These are phyloP conservation scores for Ceratonia siliqua DNA, from an alignment of 306 rosid genomes.

Conservation along the genomic window DNA sequence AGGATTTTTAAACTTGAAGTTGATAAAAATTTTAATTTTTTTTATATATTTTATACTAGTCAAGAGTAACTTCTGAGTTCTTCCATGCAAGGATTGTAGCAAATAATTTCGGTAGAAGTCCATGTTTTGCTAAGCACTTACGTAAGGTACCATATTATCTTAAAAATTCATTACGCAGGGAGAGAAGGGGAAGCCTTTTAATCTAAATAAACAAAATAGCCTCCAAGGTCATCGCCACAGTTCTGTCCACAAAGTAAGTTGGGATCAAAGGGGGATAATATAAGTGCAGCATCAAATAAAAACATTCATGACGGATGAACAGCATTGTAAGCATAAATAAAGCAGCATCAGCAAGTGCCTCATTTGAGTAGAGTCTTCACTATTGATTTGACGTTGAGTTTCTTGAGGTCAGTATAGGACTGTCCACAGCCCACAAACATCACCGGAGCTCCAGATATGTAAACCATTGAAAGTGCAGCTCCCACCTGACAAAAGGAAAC, in stretches of 20 bases:
- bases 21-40: no score
- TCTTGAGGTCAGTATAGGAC: constrained; percentile 94
- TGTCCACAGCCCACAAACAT: constrained; percentile 99
- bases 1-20: no score
- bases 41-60: no score
- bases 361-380: constrained; percentile 90
- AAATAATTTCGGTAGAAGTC: no score
- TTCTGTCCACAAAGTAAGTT: constrained; percentile 23
- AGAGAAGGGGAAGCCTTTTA: not conserved
- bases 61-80: no score
- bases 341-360: constrained; percentile 13
- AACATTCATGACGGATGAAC: constrained; percentile 30
- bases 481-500: constrained; percentile 67
- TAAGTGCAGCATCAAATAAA: constrained; percentile 34
- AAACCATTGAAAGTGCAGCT: constrained; percentile 98
- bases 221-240: constrained; percentile 39
- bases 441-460: constrained; percentile 94
- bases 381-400: constrained; percentile 90
- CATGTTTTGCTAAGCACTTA: no score
- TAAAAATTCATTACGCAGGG: no score
- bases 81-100: no score
- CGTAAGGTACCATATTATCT: no score
- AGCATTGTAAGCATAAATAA: constrained; percentile 3
- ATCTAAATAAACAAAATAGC: constrained; percentile 31
- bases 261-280: constrained; percentile 31